Evolutionary conservation across 441 rosid species (phyloP), one percentile per base, ranked within the genome.

Genomic region (Jatropha multifida): DNA sequence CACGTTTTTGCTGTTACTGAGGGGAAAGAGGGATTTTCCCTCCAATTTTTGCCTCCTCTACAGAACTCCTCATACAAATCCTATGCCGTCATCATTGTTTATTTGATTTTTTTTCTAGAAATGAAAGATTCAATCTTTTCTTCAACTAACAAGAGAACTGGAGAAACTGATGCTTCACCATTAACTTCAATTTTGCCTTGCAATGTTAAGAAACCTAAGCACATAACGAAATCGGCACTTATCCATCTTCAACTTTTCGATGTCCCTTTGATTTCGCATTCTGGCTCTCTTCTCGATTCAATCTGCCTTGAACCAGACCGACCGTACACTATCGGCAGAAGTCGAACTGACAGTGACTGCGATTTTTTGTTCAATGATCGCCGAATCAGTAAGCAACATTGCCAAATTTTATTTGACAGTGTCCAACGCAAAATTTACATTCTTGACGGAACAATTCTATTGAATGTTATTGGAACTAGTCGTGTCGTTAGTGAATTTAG

Each of bases 341-440:
- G 97, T 42, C 88, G 94, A 79, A 72, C 81, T 65, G 58, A 23
- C 56, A 17, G 58, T 26, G 66, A 81, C 67, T 88, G 92, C 62
- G 91, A 90, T 72, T 90, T 88, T 71, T 26, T 81, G 38, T 63
- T 95, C 65, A 64, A 76, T 46, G 84, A 83, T 77, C 83, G 74
- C n/a, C 76, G 76, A 14, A 88, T 93, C 69, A 91, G 99, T 82
- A 91, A 87, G 83, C 87, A 77, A 1, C 99, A 95, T 68, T 93
- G 92, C 73, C 92, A 89, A 85, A 77, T 95, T 83, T 74, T 90
- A 9, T 90, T 86, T 59, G 97, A 90, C 74, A 75, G 88, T 37
- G 51, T 71, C 63, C 59, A 79, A 37, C 80, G 89, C 68, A 90
- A 82, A 67, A 79, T 95, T 74, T 88, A 83, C 79, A 58, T 93